phyloP scores from a whole-genome alignment of 2,329 filamentous ascomycete genomes.

The Davidsoniella eucalypti region DNA sequence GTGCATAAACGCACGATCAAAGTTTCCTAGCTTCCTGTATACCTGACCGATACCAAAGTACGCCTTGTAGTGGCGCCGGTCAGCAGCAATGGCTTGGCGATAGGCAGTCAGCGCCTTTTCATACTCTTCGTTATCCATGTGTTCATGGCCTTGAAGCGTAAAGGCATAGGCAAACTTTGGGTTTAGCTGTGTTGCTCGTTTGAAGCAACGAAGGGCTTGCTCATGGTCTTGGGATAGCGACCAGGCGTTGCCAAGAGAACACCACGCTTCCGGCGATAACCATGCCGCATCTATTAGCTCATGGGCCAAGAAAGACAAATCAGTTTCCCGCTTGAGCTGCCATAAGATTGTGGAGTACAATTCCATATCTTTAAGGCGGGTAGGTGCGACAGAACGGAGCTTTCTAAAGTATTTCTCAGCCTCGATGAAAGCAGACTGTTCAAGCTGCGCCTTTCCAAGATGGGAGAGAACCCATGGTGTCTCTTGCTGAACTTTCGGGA shows the following conservation, averaged over 20 bases:
- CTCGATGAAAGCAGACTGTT: constrained; percentile 71
- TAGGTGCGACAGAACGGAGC: constrained; percentile 64
- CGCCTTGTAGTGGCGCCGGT: constrained; percentile 90
- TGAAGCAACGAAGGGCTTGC: constrained; percentile 87
- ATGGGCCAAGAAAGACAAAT: constrained; percentile 82
- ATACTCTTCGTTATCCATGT: constrained; percentile 90
- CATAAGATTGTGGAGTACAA: constrained; percentile 98
- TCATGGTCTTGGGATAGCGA: constrained; percentile 86
- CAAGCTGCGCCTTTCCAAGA: constrained; percentile 79
- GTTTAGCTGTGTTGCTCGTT: constrained; percentile 78
- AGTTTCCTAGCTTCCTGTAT: constrained; percentile 79
- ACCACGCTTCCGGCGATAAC: constrained; percentile 89
- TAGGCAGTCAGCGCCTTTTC: constrained; percentile 86
- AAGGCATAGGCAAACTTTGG: constrained; percentile 89
- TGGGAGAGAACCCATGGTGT: constrained; percentile 89
- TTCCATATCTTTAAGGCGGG: constrained; percentile 86
- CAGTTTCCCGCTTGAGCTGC: constrained; percentile 85
- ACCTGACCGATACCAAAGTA: constrained; percentile 81
- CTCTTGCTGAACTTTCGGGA: constrained; percentile 63
- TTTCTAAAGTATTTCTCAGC: constrained; percentile 75
- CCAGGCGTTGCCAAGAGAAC: constrained; percentile 85
- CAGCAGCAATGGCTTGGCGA: constrained; percentile 67
- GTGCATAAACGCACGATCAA: constrained; percentile 79
- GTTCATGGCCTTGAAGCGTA: constrained; percentile 89
- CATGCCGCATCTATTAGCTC: constrained; percentile 76